Evolutionary conservation across 306 rosid genomes (phyloP).

Genomic region (Rosa rugosa): DNA sequence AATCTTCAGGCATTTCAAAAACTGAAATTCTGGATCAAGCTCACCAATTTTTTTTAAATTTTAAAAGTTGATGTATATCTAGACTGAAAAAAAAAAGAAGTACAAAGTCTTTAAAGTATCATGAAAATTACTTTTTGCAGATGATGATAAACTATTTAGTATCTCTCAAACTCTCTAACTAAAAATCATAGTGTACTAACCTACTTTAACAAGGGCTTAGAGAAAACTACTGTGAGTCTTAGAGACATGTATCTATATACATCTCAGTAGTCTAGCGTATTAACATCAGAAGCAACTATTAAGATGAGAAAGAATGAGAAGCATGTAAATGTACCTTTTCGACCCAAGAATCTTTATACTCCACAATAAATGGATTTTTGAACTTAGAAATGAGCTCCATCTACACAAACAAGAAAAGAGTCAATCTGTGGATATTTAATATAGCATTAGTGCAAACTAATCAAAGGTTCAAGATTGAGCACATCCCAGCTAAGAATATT

Average conservation of each 20-base stretch:
- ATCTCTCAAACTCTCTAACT: background rate
- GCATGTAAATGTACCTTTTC: conserved; percentile 64
- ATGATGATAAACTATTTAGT: background rate
- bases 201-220: background rate
- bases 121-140: background rate
- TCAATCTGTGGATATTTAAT: conserved; percentile 1
- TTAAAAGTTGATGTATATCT: background rate
- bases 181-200: background rate
- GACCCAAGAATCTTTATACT: conserved; percentile 99
- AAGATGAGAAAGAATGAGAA: conserved; percentile 10
- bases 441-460: conserved; percentile 7
- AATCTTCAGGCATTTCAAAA: background rate
- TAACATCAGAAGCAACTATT: background rate
- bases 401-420: conserved; percentile 39
- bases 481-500: background rate
- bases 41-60: background rate
- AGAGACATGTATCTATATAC: background rate
- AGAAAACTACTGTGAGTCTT: background rate
- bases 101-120: background rate
- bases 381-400: conserved; percentile 95
- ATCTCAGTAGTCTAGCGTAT: background rate
- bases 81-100: background rate
- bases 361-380: conserved; percentile 91
- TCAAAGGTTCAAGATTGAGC: conserved; percentile 16
- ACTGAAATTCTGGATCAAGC: background rate